Base-by-base conservation (phyloP, 768 basidiomycete species). In the Coprinellus micaceus region DNA sequence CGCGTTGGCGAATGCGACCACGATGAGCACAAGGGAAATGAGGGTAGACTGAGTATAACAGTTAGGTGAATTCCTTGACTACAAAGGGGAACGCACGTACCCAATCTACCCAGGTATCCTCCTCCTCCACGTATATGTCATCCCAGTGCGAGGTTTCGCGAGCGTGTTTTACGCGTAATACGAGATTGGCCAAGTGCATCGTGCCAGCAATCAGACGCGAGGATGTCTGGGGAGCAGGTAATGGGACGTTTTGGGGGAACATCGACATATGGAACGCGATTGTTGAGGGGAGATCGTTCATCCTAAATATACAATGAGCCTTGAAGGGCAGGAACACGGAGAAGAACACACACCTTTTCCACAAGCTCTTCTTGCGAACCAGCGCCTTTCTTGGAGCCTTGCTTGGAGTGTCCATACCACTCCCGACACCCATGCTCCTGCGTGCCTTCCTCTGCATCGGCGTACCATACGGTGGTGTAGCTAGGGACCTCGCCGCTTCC, bases 251-350 rank as follows among this genome's bases (percentile, higher is more conserved):
- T 63, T 88, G 75, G n/a, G 90, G 91, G 66, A 93, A 90, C 47
- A 90, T 74, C 9, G 87, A 82, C n/a, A 92, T 78, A 65, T 91
- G 82, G 63, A 93, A 91, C 39, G 86, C 82, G 47, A 93, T 80
- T 33, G 74, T 71, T 10, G 90, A 89, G 2, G 90, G 91, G 30
- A 91, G 72, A 21, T 78, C 75, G n/a, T 74, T 70, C 24, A 89
- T 71, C 57, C 89, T 91, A 36, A 24, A 48, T 26, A 47, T 33
- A 39, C 28, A 68, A 57, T 52, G 58, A 49, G 21, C 37, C 60
- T 22, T 17, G 53, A 12, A 28, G 29, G 21, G 4, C 4, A 12
- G 53, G 17, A 58, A n/a, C n/a, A n/a, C n/a, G n/a, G n/a, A n/a
- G n/a, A 28, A 26, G 15, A 44, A n/a, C 19, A 66, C 67, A 48